Evolutionary conservation across 1,139 yeast genomes (phyloP).

Genomic region (Saccharomyces hybrid): DNA sequence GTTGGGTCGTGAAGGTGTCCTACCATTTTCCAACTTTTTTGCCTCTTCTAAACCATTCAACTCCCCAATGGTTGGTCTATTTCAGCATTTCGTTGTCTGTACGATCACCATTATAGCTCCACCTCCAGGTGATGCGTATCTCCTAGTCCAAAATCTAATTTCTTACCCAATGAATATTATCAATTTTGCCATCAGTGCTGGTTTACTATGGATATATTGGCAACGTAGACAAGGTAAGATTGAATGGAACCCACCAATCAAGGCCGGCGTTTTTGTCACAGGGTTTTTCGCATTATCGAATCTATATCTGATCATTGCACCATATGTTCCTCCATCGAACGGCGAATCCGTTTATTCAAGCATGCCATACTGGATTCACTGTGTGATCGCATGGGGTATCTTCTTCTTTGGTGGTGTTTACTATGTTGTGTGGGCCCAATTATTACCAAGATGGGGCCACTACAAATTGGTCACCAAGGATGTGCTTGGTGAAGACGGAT

Average conservation of each 20-base stretch:
- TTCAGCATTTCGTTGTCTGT: conserved; percentile 49
- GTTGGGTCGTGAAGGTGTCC: conserved; percentile 60
- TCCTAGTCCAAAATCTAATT: conserved; percentile 64
- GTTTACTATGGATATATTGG: conserved; percentile 57
- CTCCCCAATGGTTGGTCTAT: conserved; percentile 39
- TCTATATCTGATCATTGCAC: conserved; percentile 65
- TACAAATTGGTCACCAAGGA: conserved; percentile 54
- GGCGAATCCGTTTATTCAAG: conserved; percentile 60
- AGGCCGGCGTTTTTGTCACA: conserved; percentile 57
- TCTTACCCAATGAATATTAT: conserved; percentile 70
- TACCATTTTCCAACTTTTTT: conserved; percentile 58
- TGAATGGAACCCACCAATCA: conserved; percentile 71
- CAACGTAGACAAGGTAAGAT: conserved; percentile 44
- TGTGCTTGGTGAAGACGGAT: conserved; percentile 61
- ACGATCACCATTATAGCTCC: conserved; percentile 51
- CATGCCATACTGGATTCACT: conserved; percentile 73
- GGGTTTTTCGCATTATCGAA: conserved; percentile 62
- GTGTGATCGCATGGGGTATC: conserved; percentile 76
- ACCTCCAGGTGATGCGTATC: conserved; percentile 74
- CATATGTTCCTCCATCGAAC: conserved; percentile 66
- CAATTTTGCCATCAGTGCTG: conserved; percentile 67
- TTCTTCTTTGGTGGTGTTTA: conserved; percentile 64
- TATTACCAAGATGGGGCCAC: conserved; percentile 52
- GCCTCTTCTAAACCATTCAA: conserved; percentile 50
- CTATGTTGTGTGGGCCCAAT: conserved; percentile 60